Base-by-base conservation (phyloP, 345 rosid species). In the Salix koriyanagi region DNA sequence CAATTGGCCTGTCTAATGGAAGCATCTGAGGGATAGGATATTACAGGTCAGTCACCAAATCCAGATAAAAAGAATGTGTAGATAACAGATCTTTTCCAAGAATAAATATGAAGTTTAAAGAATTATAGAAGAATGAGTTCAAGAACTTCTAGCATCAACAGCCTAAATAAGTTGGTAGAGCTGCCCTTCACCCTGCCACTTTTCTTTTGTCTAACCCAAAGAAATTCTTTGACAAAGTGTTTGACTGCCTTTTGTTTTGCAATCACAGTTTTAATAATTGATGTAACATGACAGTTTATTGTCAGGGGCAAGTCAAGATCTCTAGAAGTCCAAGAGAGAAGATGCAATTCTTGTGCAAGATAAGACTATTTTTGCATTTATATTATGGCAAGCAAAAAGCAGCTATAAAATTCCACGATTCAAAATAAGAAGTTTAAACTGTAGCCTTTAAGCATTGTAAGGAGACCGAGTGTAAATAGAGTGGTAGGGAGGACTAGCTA, bases 1-100 rank as follows among this genome's bases (percentile, higher is more conserved):
- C 97, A 92, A 61, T 84, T 73, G 7, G 91, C 90, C 81, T 88
- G 92, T 74, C 74, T 65, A 74, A 89, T 79, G 26, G 84, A 80
- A 80, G 91, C 92, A 83, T 89, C 94, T 92, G 83, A 25, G 46
- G 72, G 65, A 72, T 18, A 16, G 34, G 54, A 81, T 8, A 54
- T 32, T 5, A 44, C 16, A 66, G 30, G 54, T 77, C 52, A 64
- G 5, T 66, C 34, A 5, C 7, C 28, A 28, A 69, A 69, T 42
- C 42, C 46, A 68, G 30, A 25, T 10, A 66, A 41, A 65, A n/a
- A 1, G 36, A 69, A 32, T 21, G 2, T 32, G 25, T 68, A 65
- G n/a, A 58, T 13, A 44, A 32, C 46, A 67, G 11, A 36, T 25
- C 5, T 39, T 5, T 62, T 41, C 7, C 28, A 58, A 72, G 54